Percentiles rank a stretch among this genome's conserved stretches.
phyloP scores from a whole-genome alignment of 345 rosid species.

The Triadica sebifera region DNA sequence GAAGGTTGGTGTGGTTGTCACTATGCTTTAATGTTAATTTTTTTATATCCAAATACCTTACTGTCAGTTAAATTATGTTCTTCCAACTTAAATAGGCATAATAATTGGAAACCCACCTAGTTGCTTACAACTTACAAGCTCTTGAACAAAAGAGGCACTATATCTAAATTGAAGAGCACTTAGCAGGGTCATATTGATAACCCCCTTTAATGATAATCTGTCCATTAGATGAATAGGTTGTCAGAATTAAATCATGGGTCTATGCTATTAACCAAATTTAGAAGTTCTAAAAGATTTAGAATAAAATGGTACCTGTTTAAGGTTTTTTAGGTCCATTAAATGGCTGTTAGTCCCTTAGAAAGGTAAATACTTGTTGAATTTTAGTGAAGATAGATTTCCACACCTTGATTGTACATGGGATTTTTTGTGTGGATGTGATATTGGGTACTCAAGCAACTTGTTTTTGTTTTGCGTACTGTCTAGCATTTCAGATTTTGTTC shows the following conservation, averaged over 20 bases:
- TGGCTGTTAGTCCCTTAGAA: too few relatives aligned
- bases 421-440: background rate
- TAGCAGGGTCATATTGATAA: background rate
- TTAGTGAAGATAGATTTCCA: too few relatives aligned
- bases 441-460: background rate
- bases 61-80: too few relatives aligned
- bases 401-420: too few relatives aligned
- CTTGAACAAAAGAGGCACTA: background rate
- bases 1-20: slow-evolving; percentile 50
- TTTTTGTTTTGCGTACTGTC: background rate
- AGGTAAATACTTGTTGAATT: too few relatives aligned
- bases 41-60: too few relatives aligned
- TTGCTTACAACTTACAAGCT: background rate
- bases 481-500: background rate
- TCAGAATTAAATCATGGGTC: background rate
- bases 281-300: too few relatives aligned
- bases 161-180: background rate
- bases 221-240: background rate
- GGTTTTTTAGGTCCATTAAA: too few relatives aligned
- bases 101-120: too few relatives aligned
- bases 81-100: too few relatives aligned
- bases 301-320: too few relatives aligned
- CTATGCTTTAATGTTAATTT: slow-evolving; percentile 12
- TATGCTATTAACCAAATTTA: background rate
- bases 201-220: background rate